Percentiles rank a stretch among this genome's conserved stretches.
These are phyloP conservation scores for Termitomyces eurrhizus DNA, from an alignment of 768 basidiomycete genomes.

Conservation along the genomic window DNA sequence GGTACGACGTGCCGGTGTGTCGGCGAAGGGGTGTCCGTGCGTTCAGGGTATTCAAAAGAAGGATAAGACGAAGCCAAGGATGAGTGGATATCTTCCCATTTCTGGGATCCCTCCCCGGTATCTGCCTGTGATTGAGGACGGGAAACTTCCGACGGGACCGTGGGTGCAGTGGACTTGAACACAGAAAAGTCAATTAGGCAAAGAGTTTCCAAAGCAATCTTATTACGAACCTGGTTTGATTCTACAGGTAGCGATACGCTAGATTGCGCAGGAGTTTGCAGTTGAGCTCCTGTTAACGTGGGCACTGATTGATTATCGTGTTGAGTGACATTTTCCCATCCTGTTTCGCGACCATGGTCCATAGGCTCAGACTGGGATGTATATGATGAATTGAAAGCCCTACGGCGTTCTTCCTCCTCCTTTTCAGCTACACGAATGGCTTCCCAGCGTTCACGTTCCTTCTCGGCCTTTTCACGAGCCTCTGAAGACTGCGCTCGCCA, in stretches of 20 bases:
- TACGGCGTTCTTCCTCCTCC: constrained; percentile 35
- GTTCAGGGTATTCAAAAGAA: constrained; percentile 74
- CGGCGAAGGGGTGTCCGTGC: constrained; percentile 49
- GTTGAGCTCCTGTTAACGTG: constrained; percentile 13
- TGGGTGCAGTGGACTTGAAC: constrained; percentile 7
- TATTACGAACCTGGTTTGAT: constrained; percentile 25
- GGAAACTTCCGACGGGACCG: constrained; percentile 20
- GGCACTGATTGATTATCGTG: constrained; percentile 17
- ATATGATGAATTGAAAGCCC: constrained; percentile 21
- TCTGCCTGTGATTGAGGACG: constrained; percentile 34
- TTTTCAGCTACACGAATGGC: constrained; percentile 54
- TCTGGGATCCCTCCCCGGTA: constrained; percentile 46
- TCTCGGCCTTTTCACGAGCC: constrained; percentile 72
- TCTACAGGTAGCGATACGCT: constrained; percentile 35
- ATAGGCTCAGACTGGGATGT: constrained; percentile 1
- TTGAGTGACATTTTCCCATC: constrained; percentile 35
- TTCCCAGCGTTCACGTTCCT: constrained; percentile 71
- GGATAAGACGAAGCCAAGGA: constrained; percentile 66
- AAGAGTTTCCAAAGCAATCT: neutral
- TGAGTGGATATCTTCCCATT: constrained; percentile 73
- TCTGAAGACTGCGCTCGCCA: constrained; percentile 75
- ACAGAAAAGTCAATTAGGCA: neutral
- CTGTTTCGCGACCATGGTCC: constrained; percentile 21
- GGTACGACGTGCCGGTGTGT: constrained; percentile 19
- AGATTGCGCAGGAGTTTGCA: constrained; percentile 36